phyloP scores from a whole-genome alignment of 192 early-diverging fungal genomes.

The Backusella tarrabulga region DNA sequence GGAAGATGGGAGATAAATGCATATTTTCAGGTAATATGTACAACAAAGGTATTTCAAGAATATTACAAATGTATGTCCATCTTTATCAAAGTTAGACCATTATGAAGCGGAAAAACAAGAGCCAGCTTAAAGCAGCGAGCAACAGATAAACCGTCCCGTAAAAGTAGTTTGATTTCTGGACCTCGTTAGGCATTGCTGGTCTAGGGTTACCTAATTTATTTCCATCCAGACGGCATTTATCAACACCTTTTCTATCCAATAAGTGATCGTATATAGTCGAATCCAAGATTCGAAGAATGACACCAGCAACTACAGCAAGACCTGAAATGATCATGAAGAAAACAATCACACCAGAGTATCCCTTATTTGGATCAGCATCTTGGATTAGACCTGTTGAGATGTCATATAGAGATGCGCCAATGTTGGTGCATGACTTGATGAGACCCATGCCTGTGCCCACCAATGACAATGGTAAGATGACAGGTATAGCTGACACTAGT shows the following conservation, averaged over 20 bases:
- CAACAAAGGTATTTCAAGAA: not conserved
- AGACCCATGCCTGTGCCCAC: constrained; percentile 63
- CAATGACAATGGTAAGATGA: constrained; percentile 49
- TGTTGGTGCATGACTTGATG: constrained; percentile 63
- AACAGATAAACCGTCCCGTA: constrained; percentile 17
- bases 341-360: constrained; percentile 32
- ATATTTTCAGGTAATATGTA: not conserved
- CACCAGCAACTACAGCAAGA: constrained; percentile 14
- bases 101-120: constrained; percentile 28
- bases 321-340: constrained; percentile 27
- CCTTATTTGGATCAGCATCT: constrained; percentile 37
- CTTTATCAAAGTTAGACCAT: not conserved
- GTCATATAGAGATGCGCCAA: constrained; percentile 59
- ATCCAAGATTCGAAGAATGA: constrained; percentile 24
- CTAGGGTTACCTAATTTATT: constrained; percentile 8
- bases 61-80: not conserved
- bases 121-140: constrained; percentile 15
- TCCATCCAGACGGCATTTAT: not conserved
- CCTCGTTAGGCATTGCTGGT: not conserved
- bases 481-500: constrained; percentile 55
- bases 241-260: constrained; percentile 17
- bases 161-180: constrained; percentile 22
- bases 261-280: constrained; percentile 18
- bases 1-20: not conserved
- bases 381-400: constrained; percentile 59